Evolutionary conservation across 208 protist species (phyloP), one percentile per base, ranked within the genome.

Genomic region (Crithidia fasciculata): DNA sequence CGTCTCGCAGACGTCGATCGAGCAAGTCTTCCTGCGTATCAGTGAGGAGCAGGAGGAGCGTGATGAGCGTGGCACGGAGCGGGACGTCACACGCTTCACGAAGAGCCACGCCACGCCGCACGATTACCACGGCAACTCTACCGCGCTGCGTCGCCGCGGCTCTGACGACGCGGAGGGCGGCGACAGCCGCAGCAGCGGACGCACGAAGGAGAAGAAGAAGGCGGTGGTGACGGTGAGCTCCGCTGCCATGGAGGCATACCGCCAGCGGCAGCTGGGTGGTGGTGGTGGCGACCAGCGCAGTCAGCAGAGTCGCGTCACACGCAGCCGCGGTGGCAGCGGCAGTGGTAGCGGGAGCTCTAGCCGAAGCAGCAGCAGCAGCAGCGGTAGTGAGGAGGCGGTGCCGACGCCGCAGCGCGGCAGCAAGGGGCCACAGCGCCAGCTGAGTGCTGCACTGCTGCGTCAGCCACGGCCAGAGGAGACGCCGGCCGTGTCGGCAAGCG

Each of bases 11-110:
- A 91, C 89, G 39, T 93, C 85, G 13, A 85, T 96, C 59, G 91
- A 96, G 67, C 88, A 95, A 64, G 88, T 97, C 8, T 96, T 95
- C 72, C 36, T 95, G 28, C 79, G 77, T 65, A 94, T 94, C 41
- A 89, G 79, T 60, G 80, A 87, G 63, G 74, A 83, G 72, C 71
- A 82, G 63, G 81, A 86, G 49, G 63, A 66, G 45, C 80, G 74
- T 5, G 81, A 77, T n/a, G 76, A 81, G 39, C 63, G 18, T 19
- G 53, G 62, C n/a, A 73, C 65, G 36, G n/a, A 56, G 16, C 56
- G 56, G 36, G 53, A 45, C 52, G 75, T 81, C 65, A 18, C 55
- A 52, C 74, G 67, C 55, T 67, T 86, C 39, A 76, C 68, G 5
- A 68, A 72, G 43, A 81, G 80, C 53, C 80, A 74, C 72, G 74